Conservation (phyloP, 2,329 filamentous ascomycete genomes). For the Xylariomycetidae sp. region DNA sequence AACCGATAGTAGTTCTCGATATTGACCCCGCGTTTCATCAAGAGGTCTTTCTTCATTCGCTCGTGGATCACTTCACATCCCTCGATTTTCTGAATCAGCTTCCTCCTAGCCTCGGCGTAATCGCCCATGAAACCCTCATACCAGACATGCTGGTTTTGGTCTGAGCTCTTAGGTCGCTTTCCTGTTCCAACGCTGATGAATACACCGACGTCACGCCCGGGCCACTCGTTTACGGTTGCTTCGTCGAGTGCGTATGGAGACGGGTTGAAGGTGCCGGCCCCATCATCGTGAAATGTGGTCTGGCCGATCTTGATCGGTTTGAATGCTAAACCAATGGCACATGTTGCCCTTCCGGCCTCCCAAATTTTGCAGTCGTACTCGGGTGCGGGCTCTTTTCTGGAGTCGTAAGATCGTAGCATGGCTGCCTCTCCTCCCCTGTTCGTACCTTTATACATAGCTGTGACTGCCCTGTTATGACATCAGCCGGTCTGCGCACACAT, state of each 20-base stretch:
- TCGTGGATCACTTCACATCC: slow-evolving; percentile 89
- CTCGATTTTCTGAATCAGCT: slow-evolving; percentile 87
- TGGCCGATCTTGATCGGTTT: slow-evolving; percentile 94
- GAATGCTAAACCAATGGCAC: slow-evolving; percentile 85
- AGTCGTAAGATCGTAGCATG: slow-evolving; percentile 89
- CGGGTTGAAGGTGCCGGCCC: slow-evolving; percentile 87
- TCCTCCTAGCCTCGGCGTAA: slow-evolving; percentile 83
- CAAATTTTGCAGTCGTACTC: slow-evolving; percentile 95
- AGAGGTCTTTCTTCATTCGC: slow-evolving; percentile 74
- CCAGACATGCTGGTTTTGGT: slow-evolving; percentile 74
- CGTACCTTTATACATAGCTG: slow-evolving; percentile 84
- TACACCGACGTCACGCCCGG: slow-evolving; percentile 84
- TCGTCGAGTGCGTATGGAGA: slow-evolving; percentile 82
- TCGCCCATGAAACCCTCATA: slow-evolving; percentile 92
- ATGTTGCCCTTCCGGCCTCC: slow-evolving; percentile 95
- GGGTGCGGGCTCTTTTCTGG: slow-evolving; percentile 81
- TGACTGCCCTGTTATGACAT: slow-evolving; percentile 86
- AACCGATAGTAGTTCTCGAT: slow-evolving; percentile 89
- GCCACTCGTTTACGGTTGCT: slow-evolving; percentile 89
- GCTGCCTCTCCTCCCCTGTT: slow-evolving; percentile 62
- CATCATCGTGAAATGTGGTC: slow-evolving; percentile 90
- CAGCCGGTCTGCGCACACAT: too few relatives aligned
- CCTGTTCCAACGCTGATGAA: slow-evolving; percentile 95
- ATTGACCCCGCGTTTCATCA: slow-evolving; percentile 74
- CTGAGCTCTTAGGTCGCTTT: slow-evolving; percentile 62